Conservation (phyloP, 768 basidiomycete genomes). For the Rhizopogon vulgaris region DNA sequence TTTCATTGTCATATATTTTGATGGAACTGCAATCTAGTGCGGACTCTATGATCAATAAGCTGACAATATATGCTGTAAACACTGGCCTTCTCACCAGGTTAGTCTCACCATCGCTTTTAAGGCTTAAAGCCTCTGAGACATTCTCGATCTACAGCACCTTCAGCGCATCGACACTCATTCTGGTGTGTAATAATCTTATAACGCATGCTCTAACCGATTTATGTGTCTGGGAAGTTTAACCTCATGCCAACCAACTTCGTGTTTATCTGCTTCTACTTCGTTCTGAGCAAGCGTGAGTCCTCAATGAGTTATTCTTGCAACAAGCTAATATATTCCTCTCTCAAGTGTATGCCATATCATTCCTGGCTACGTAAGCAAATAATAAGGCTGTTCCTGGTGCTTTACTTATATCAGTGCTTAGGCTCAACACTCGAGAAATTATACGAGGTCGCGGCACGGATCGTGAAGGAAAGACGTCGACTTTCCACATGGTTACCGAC, state of each 20-base stretch:
- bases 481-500: slow-evolving; percentile 21
- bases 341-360: slow-evolving; percentile 59
- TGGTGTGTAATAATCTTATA: slow-evolving; percentile 33
- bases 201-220: neutral
- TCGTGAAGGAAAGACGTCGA: slow-evolving; percentile 19
- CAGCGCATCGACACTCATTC: slow-evolving; percentile 44
- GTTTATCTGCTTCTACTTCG: slow-evolving; percentile 57
- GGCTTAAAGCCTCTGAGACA: neutral
- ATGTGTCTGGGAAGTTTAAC: slow-evolving; percentile 40
- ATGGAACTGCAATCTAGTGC: slow-evolving; percentile 28
- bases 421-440: slow-evolving; percentile 55
- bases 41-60: slow-evolving; percentile 48
- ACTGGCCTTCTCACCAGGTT: slow-evolving; percentile 62
- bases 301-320: neutral
- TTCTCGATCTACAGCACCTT: slow-evolving; percentile 11
- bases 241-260: slow-evolving; percentile 47
- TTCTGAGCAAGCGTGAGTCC: slow-evolving; percentile 56
- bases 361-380: slow-evolving; percentile 52
- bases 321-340: slow-evolving; percentile 1
- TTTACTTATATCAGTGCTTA: slow-evolving; percentile 19
- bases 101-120: neutral
- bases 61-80: slow-evolving; percentile 57
- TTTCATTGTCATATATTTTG: neutral
- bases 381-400: neutral
- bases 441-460: slow-evolving; percentile 54